phyloP scores from a whole-genome alignment of 176 grass and related monocot genomes.

The Musa schizocarpa region DNA sequence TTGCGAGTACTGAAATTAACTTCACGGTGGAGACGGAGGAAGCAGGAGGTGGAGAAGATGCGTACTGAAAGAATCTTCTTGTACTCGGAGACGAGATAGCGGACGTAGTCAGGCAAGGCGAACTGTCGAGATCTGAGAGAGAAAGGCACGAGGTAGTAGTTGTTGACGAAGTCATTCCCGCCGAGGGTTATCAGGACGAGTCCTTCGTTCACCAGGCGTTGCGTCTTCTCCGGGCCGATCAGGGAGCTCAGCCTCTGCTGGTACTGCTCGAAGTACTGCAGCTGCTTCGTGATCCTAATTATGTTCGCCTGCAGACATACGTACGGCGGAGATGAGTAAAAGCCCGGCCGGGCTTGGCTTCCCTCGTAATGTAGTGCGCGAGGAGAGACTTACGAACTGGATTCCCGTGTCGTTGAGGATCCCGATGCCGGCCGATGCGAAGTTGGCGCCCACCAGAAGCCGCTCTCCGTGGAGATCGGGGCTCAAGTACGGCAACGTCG shows the following conservation, averaged over 20 bases:
- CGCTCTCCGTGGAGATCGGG: constrained; percentile 51
- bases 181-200: constrained; percentile 76
- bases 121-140: constrained; percentile 65
- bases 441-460: constrained; percentile 84
- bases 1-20: too few species aligned
- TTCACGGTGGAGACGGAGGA: not conserved
- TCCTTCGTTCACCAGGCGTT: constrained; percentile 25
- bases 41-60: not conserved
- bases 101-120: constrained; percentile 60
- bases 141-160: constrained; percentile 94
- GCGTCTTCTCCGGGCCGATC: constrained; percentile 27
- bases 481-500: constrained; percentile 69
- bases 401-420: constrained; percentile 96
- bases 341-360: not conserved
- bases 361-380: not conserved
- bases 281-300: constrained; percentile 69
- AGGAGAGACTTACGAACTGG: constrained; percentile 46
- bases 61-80: constrained; percentile 48
- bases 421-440: constrained; percentile 83
- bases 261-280: constrained; percentile 74
- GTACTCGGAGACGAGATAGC: constrained; percentile 69
- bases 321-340: not conserved
- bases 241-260: constrained; percentile 42
- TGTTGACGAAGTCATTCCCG: constrained; percentile 98
- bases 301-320: constrained; percentile 45